Evolutionary conservation across 2,329 filamentous ascomycete genomes (phyloP).

Genomic region (Penicillium sp.): DNA sequence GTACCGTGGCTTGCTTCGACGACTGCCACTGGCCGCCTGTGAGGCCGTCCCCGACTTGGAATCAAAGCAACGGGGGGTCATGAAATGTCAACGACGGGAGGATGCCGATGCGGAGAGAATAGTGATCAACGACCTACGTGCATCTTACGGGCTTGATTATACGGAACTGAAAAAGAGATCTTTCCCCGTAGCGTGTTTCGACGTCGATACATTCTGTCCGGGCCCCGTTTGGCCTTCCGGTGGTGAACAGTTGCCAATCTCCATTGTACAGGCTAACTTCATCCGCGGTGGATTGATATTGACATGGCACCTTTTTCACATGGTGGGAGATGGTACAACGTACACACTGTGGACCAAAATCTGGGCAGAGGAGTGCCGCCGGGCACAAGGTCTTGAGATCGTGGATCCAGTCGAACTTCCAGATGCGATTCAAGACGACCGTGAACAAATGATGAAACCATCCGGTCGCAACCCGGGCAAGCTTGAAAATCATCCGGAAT

Average conservation of each 20-base stretch:
- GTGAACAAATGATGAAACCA: slow-evolving; percentile 29
- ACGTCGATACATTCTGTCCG: slow-evolving; percentile 42
- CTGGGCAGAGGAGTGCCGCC: slow-evolving; percentile 39
- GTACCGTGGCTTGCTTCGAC: slow-evolving; percentile 29
- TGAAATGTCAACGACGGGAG: slow-evolving; percentile 26
- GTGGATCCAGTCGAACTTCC: slow-evolving; percentile 24
- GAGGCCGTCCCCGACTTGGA: slow-evolving; percentile 34
- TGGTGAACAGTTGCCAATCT: slow-evolving; percentile 39
- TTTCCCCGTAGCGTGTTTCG: slow-evolving; percentile 50
- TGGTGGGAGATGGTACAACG: slow-evolving; percentile 35
- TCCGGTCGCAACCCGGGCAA: slow-evolving; percentile 29
- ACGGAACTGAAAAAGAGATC: slow-evolving; percentile 34
- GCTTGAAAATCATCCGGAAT: slow-evolving; percentile 33
- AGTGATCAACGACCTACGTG: slow-evolving; percentile 44
- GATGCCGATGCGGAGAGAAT: slow-evolving; percentile 28
- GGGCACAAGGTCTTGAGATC: slow-evolving; percentile 27
- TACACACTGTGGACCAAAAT: slow-evolving; percentile 34
- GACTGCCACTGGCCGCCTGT: slow-evolving; percentile 31
- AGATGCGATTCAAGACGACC: slow-evolving; percentile 29
- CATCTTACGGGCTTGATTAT: slow-evolving; percentile 37
- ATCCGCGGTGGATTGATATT: slow-evolving; percentile 51
- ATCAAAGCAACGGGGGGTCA: slow-evolving; percentile 31
- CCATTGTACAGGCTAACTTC: slow-evolving; percentile 48
- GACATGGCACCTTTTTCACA: slow-evolving; percentile 35
- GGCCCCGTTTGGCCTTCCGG: slow-evolving; percentile 31